Base-by-base conservation (phyloP, 371 early-diverging fungal species). In the Fennellomyces sp. region DNA sequence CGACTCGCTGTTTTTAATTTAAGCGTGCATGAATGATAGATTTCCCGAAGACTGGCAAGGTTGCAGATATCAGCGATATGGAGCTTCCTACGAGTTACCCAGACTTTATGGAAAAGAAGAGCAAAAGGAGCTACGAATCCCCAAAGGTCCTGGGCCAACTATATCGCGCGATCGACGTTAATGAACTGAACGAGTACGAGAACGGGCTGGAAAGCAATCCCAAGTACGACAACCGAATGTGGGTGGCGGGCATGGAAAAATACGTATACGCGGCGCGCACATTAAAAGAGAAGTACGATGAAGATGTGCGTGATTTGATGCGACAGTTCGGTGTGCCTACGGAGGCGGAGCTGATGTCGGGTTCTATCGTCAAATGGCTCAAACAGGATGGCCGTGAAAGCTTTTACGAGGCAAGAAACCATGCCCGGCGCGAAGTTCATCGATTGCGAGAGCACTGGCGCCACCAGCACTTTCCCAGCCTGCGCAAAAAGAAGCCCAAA, bases 31-130 rank as follows among this genome's bases (percentile, higher is more conserved):
- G 10, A 3, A 10, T 23, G 13, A 31, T 12, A 28, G 91, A 91
- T 58, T 93, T 88, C 52, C 80, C 88, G 3, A 90, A 90, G 67
- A 83, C 87, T 19, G 91, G 93, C 0, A 71, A 66, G 28, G 76
- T 86, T 1, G 87, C 83, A 5, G 28, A 12, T 2, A 39, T 82
- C 21, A 62, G 59, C 5, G 27, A 45, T 4, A 60, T 61, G 26
- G 53, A 72, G 5, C 45, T 56, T 13, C 23, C 50, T 0, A 36
- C n/a, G 10, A 29, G 11, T 2, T 68, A 56, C 13, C 68, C 68
- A 1, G 68, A 68, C 48, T 68, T 60, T 27, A 68, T 68, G 68
- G 55, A 68, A 33, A 85, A 85, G 47, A 54, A 60, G 0, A 61
- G 61, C 27, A 78, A 80, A 29, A 36, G 48, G 19, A 51, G 72